Evolutionary conservation across 768 basidiomycete species (phyloP).

Genomic region (Kwoniella heveanensis): DNA sequence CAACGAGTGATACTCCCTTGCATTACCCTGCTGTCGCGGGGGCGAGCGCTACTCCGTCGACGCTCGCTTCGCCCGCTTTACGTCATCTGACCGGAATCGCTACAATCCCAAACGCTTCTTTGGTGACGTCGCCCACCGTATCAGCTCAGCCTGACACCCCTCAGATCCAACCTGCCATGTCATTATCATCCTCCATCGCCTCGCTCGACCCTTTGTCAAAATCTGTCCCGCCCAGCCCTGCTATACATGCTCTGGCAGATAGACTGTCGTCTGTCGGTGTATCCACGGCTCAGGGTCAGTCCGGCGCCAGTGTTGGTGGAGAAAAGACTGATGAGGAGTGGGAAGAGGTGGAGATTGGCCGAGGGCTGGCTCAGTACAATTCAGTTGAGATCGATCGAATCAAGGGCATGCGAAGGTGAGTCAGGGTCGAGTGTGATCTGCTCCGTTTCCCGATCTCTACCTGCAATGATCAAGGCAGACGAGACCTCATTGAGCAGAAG

Average conservation of each 20-base stretch:
- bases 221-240: slow-evolving; percentile 55
- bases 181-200: slow-evolving; percentile 60
- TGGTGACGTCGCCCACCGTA: not conserved
- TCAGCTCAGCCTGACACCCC: slow-evolving; percentile 62
- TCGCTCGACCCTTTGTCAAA: slow-evolving; percentile 60
- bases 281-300: not conserved
- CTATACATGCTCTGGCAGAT: slow-evolving; percentile 30
- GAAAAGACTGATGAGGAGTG: slow-evolving; percentile 55
- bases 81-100: slow-evolving; percentile 7
- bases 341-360: slow-evolving; percentile 85
- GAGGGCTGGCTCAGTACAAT: slow-evolving; percentile 94
- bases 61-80: slow-evolving; percentile 14
- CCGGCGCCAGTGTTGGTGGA: not conserved
- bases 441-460: too few relatives aligned
- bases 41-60: not conserved
- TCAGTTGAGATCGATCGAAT: slow-evolving; percentile 85
- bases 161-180: slow-evolving; percentile 58
- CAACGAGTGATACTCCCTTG: slow-evolving; percentile 2
- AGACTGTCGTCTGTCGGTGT: slow-evolving; percentile 1
- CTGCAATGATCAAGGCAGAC: too few relatives aligned
- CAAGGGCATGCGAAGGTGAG: slow-evolving; percentile 87
- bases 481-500: too few relatives aligned
- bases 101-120: not conserved
- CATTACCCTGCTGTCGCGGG: not conserved
- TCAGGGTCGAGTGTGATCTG: too few relatives aligned